These are phyloP conservation scores for Pichia paraexigua DNA, from an alignment of 805 yeast species.

Conservation along the genomic window DNA sequence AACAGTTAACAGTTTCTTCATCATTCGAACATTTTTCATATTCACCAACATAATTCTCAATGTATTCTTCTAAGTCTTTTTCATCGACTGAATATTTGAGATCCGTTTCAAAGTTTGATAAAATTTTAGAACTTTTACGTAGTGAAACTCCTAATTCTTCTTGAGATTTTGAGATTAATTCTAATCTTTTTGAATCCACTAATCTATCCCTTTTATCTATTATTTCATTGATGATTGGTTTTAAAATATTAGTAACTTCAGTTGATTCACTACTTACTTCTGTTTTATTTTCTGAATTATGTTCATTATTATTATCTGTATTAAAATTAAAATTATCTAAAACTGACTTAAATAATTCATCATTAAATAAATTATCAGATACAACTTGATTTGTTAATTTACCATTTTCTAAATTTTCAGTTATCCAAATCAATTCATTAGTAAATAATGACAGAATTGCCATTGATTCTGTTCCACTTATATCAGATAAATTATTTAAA, in stretches of 20 bases:
- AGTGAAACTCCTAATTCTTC: conserved; percentile 26
- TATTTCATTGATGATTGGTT: conserved; percentile 1
- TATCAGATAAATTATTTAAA: conserved; percentile 15
- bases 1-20: conserved; percentile 8
- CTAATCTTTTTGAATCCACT: conserved; percentile 2
- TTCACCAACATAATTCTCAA: conserved; percentile 9
- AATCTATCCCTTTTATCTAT: not conserved
- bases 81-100: not conserved
- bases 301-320: not conserved
- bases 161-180: conserved; percentile 13
- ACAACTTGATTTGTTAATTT: conserved; percentile 10
- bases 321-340: not conserved
- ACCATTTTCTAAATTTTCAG: not conserved
- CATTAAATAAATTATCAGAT: conserved; percentile 11
- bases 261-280: not conserved
- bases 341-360: not conserved
- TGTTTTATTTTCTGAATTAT: not conserved
- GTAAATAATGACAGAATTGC: conserved; percentile 22
- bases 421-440: conserved; percentile 19
- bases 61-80: conserved; percentile 7
- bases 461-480: conserved; percentile 24
- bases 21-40: conserved; percentile 8
- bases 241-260: not conserved
- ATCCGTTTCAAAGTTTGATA: conserved; percentile 21
- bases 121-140: conserved; percentile 19